These are phyloP conservation scores for Aurifilum marmelostoma DNA, from an alignment of 2,329 filamentous ascomycete genomes.

Conservation along the genomic window DNA sequence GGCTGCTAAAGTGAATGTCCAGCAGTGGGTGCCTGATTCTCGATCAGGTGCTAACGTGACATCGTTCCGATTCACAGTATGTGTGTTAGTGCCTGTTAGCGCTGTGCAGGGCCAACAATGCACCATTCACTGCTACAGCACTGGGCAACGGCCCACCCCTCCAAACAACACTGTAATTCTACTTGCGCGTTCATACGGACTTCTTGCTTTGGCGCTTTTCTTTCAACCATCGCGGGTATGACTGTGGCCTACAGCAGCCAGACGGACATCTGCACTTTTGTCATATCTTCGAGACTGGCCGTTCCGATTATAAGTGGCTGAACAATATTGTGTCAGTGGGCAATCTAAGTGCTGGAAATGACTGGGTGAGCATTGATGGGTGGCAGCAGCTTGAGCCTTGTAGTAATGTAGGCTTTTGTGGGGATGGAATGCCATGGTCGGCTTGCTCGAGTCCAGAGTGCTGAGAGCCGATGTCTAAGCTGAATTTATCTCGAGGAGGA, in stretches of 20 bases:
- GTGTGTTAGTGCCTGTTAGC: background rate
- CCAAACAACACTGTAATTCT: too few species aligned
- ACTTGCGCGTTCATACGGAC: too few species aligned
- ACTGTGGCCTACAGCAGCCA: slow-evolving; percentile 34
- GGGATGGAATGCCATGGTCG: too few species aligned
- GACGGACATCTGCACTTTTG: slow-evolving; percentile 35
- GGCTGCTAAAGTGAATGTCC: background rate
- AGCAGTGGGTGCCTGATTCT: background rate
- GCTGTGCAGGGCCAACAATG: background rate
- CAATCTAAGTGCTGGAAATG: slow-evolving; percentile 30
- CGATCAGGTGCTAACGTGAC: background rate
- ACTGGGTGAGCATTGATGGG: slow-evolving; percentile 35
- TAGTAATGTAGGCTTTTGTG: too few species aligned
- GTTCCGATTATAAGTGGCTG: slow-evolving; percentile 37
- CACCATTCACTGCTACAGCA: background rate
- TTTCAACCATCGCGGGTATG: too few species aligned
- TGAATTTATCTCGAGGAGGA: too few species aligned
- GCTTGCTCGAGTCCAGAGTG: too few species aligned
- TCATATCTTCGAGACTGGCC: slow-evolving; percentile 36
- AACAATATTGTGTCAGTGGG: slow-evolving; percentile 39
- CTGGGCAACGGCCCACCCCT: background rate
- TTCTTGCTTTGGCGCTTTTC: too few species aligned
- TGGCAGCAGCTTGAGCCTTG: slow-evolving; percentile 36
- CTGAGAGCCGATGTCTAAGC: too few species aligned
- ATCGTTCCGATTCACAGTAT: background rate